phyloP scores from a whole-genome alignment of 208 protist genomes.

The Trypanosoma caninum region DNA sequence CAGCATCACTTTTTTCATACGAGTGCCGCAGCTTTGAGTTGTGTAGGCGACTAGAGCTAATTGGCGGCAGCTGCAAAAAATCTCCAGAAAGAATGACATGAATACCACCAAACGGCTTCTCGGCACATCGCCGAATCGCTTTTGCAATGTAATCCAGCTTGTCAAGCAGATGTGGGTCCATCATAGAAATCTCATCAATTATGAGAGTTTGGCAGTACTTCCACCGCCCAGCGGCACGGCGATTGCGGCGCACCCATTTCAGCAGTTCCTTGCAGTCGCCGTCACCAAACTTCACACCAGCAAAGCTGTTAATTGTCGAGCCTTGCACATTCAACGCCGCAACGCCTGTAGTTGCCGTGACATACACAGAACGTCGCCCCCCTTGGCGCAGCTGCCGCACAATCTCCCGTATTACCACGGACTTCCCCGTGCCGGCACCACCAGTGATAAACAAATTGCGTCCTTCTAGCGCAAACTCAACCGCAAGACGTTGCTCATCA shows the following conservation, averaged over 20 bases:
- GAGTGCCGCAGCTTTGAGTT: not conserved
- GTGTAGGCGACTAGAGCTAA: constrained; percentile 9
- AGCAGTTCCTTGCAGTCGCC: constrained; percentile 29
- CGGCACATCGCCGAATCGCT: constrained; percentile 29
- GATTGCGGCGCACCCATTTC: constrained; percentile 29
- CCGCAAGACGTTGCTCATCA: constrained; percentile 28
- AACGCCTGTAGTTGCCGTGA: constrained; percentile 60
- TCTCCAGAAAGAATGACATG: constrained; percentile 80
- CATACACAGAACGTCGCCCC: constrained; percentile 29
- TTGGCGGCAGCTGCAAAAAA: constrained; percentile 73
- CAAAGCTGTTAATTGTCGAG: constrained; percentile 52
- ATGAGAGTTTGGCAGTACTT: constrained; percentile 44
- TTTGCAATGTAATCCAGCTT: constrained; percentile 50
- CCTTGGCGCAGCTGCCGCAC: constrained; percentile 21
- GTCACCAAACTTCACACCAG: constrained; percentile 38
- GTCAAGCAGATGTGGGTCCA: constrained; percentile 47
- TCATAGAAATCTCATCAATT: constrained; percentile 80
- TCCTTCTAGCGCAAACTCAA: constrained; percentile 24
- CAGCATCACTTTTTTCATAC: too few relatives aligned
- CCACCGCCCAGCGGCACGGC: constrained; percentile 36
- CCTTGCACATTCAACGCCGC: constrained; percentile 60
- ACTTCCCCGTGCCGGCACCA: constrained; percentile 64
- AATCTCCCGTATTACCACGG: constrained; percentile 48
- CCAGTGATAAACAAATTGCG: constrained; percentile 63
- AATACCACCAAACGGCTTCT: constrained; percentile 66